Evolutionary conservation across 208 protist genomes (phyloP).

Genomic region (Trypanosoma vivax): DNA sequence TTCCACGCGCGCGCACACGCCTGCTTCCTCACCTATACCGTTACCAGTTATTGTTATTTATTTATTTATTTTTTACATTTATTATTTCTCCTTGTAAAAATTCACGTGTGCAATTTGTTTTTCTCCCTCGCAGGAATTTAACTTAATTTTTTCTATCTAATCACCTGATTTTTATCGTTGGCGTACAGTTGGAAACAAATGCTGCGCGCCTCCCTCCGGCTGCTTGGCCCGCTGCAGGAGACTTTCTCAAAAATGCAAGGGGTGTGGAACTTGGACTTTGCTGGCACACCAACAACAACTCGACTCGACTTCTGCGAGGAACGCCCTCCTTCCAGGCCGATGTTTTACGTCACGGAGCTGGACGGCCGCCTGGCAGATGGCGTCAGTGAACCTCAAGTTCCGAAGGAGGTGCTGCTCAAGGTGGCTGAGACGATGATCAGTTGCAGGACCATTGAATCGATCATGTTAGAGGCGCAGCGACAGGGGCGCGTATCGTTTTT

Average conservation of each 20-base stretch:
- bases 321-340: slow-evolving; percentile 25
- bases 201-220: not conserved
- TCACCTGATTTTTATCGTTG: not conserved
- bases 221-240: slow-evolving; percentile 21
- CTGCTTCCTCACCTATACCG: not conserved
- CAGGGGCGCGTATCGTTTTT: slow-evolving; percentile 97
- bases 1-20: not conserved
- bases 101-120: too few relatives aligned
- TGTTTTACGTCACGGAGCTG: slow-evolving; percentile 64
- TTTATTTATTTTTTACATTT: slow-evolving; percentile 1
- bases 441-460: slow-evolving; percentile 89
- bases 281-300: slow-evolving; percentile 31
- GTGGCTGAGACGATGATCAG: slow-evolving; percentile 92
- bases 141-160: slow-evolving; percentile 6
- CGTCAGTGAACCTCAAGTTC: slow-evolving; percentile 6
- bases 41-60: not conserved
- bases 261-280: slow-evolving; percentile 72
- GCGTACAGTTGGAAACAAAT: not conserved
- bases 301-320: slow-evolving; percentile 43
- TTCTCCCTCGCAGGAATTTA: slow-evolving; percentile 1
- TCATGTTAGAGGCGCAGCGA: slow-evolving; percentile 91
- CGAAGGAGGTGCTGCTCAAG: slow-evolving; percentile 17
- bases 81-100: not conserved
- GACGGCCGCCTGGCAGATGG: slow-evolving; percentile 29
- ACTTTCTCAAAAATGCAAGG: slow-evolving; percentile 33